Base-by-base conservation (phyloP, 345 rosid genomes). In the Eucalyptus curtisii region DNA sequence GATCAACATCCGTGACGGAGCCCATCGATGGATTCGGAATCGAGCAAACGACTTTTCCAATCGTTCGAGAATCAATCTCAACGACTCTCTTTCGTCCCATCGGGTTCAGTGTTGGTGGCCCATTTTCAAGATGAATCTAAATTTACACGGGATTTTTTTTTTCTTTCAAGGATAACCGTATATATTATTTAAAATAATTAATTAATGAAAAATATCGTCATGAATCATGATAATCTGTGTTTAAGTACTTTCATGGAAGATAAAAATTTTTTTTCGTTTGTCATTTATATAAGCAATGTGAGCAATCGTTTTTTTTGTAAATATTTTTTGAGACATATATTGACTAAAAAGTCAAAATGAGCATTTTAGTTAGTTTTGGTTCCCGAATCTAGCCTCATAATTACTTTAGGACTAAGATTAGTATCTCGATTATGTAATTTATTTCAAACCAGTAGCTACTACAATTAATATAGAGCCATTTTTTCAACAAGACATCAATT, bases 191-290 rank as follows among this genome's bases (percentile, higher is more conserved):
- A 8, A 30, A 14, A 13, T n/a, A 1, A 64, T 64, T 64, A 7
- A n/a, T 64, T 64, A 64, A 10, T 59, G 0, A 59, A 59, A 59
- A 59, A 12, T 5, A 12, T 59, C 7, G 0, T 12, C 6, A 1
- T 59, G 5, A 59, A 13, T 2, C 2, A 13, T 3, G 2, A 64
- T 3, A 30, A n/a, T 6, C 13, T 64, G 8, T 64, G 17, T 64
- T 14, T 22, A 55, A 55, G 16, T n/a, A 3, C 15, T 64, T 64
- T 61, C 1, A 3, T 13, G 8, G 3, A 13, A 0, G 5, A 14
- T n/a, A 13, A 64, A n/a, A 64, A 64, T 0, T 1, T n/a, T n/a
- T n/a, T 64, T 64, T 7, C 5, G 0, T 64, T 64, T 14, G 16
- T 2, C 3, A 64, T 59, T 59, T 59, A 27, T 13, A 25, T 52